Base-by-base conservation (phyloP, 768 basidiomycete species). In the Boletus pseudo-olivaceus region DNA sequence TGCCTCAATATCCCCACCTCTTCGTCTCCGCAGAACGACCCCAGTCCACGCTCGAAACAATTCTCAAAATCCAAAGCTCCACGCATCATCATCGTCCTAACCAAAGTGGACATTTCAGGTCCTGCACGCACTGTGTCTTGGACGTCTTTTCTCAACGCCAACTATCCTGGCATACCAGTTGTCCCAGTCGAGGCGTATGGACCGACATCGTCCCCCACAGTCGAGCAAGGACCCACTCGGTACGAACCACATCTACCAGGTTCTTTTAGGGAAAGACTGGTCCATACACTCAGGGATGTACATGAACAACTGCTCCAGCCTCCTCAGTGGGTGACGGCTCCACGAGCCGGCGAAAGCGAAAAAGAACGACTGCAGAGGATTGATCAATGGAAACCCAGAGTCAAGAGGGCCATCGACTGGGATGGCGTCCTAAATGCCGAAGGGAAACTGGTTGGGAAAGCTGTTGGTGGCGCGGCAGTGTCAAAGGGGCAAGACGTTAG, bases 71-170 rank as follows among this genome's bases (percentile, higher is more conserved):
- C 15, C 17, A 68, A 49, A 9, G 23, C 33, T 6, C 60, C 64
- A 5, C 51, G 39, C 12, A 5, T 85, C 51, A 82, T 95, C 47
- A 78, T 95, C 40, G 85, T 93, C 46, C 78, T 95, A 9, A 94
- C 93, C 17, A 95, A 98, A 68, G 83, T 85, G 20, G 96, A 96
- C 71, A 87, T 98, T 35, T 78, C 88, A 7, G 90, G 92, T 15
- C 79, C 81, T 12, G 74, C 67, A 29, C 79, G 86, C 39, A 80
- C 82, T 2, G 72, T 76, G 8, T 81, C 82, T 4, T 94, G 93
- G 92, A 76, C 77, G 12, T 64, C 72, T 2, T 85, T 84, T 67
- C 76, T 93, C 32, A 67, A 72, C n/a, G 55, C 67, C 12, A 75
- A 65, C 7, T 80, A 84, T 64, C 85, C 87, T 3, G 73, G 70